Percentiles rank a stretch among this genome's conserved stretches.
Conservation (phyloP, 169 alveolate species). For the Plasmodium yoelii region DNA sequence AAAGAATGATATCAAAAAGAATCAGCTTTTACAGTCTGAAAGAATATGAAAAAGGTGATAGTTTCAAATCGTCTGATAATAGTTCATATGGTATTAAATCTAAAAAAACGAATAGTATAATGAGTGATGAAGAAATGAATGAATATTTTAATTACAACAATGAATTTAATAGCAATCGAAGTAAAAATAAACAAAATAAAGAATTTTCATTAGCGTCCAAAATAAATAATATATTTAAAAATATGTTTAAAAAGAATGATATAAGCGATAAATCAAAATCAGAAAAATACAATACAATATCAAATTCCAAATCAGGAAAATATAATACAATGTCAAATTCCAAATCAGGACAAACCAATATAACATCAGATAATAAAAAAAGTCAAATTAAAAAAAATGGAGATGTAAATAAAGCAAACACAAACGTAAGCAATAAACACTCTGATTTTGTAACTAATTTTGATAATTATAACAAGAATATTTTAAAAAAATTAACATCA, state of each 20-base stretch:
- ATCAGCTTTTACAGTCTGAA: conserved; percentile 59
- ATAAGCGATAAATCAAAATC: too few species aligned
- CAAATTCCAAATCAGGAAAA: too few species aligned
- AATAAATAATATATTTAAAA: conserved; percentile 4
- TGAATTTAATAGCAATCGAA: too few species aligned
- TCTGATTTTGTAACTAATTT: conserved; percentile 42
- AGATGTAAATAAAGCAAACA: conserved; percentile 1
- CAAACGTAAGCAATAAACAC: conserved; percentile 19
- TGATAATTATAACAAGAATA: conserved; percentile 59
- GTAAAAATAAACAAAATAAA: conserved; percentile 17
- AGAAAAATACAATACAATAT: too few species aligned
- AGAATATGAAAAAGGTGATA: conserved; percentile 18
- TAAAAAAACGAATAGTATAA: conserved; percentile 18
- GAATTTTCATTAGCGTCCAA: not conserved
- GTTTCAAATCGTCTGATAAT: conserved; percentile 3
- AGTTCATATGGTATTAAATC: conserved; percentile 26
- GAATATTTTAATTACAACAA: too few species aligned
- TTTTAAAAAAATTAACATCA: conserved; percentile 60
- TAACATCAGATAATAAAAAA: not conserved
- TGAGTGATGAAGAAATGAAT: not conserved
- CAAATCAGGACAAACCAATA: too few species aligned
- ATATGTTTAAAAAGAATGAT: not conserved
- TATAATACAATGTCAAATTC: too few species aligned
- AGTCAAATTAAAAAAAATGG: conserved; percentile 5
- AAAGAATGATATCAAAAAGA: conserved; percentile 21